Base-by-base conservation (phyloP, 2,329 filamentous ascomycete genomes). In the Paracorniculantispora psalliotae region DNA sequence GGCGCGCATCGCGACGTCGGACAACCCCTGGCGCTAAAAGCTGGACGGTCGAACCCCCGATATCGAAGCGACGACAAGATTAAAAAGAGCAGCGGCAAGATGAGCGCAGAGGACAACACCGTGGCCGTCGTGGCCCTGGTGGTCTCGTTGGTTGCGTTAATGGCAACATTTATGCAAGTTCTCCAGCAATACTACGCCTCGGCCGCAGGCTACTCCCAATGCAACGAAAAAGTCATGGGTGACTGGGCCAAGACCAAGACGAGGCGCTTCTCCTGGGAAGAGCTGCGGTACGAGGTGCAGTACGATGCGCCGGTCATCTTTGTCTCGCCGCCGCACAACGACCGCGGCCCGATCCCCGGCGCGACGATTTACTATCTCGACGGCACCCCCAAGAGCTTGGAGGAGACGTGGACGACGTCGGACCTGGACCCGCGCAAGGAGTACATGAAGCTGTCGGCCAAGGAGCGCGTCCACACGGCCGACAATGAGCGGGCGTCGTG, bases 401-500 rank as follows among this genome's bases (percentile, higher is more conserved):
- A 64, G 1, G 61, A 72, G 0, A 78, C 74, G 0, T 66, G 70
- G 59, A 70, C 72, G 0, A 67, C 70, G 12, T 49, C 68, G 3
- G 65, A 72, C 0, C 67, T 72, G 47, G 70, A 74, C 43, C 61
- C 61, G 7, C 63, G 66, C 44, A 60, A 68, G 10, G 68, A 68
- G 13, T 68, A 68, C 53, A 61, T 61, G 15, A 61, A 66, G 26
- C 63, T 60, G 60, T 61, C 67, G 15, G 57, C 54, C 8, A 72
- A 71, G 63, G 64, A 73, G 61, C 66, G 70, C 53, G 73, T 84
- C 0, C 80, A 81, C 61, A 84, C 81, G 2, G 79, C 81, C 6
- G 79, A 84, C 63, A 82, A 82, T 57, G 81, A 84, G 65, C 69
- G 76, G n/a, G 79, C 79, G 3, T 81, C 81, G 1, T 84, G 81